Evolutionary conservation across 2,329 filamentous ascomycete genomes (phyloP).

Genomic region (Colletotrichum sp.): DNA sequence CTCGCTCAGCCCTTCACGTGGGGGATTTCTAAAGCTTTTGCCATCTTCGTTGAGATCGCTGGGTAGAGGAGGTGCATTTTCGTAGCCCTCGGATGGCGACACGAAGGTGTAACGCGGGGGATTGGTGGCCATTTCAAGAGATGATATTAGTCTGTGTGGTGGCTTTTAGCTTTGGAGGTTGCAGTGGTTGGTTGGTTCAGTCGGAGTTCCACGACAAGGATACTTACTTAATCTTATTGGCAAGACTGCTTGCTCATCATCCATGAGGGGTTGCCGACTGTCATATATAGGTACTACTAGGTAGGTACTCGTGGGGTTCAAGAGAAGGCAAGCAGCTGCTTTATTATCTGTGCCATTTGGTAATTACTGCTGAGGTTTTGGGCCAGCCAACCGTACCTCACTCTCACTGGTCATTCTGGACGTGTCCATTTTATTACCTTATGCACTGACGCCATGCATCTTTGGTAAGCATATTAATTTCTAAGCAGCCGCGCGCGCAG

Average conservation of each 20-base stretch:
- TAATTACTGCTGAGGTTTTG: background rate
- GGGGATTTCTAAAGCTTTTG: slow-evolving; percentile 76
- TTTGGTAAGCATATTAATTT: background rate
- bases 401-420: background rate
- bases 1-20: slow-evolving; percentile 63
- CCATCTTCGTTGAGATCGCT: slow-evolving; percentile 71
- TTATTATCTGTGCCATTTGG: background rate
- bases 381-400: background rate
- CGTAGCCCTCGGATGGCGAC: slow-evolving; percentile 64
- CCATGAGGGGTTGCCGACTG: background rate
- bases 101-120: slow-evolving; percentile 52
- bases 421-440: background rate
- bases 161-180: background rate
- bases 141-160: background rate
- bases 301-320: background rate
- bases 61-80: slow-evolving; percentile 59
- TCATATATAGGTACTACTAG: background rate
- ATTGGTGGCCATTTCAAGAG: slow-evolving; percentile 25
- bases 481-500: slow-evolving; percentile 16
- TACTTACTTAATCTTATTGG: background rate
- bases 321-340: background rate
- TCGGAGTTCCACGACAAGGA: background rate
- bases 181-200: background rate
- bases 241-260: background rate
- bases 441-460: background rate